These are phyloP conservation scores for Ephemerocybe angulata DNA, from an alignment of 768 basidiomycete genomes.

Conservation along the genomic window DNA sequence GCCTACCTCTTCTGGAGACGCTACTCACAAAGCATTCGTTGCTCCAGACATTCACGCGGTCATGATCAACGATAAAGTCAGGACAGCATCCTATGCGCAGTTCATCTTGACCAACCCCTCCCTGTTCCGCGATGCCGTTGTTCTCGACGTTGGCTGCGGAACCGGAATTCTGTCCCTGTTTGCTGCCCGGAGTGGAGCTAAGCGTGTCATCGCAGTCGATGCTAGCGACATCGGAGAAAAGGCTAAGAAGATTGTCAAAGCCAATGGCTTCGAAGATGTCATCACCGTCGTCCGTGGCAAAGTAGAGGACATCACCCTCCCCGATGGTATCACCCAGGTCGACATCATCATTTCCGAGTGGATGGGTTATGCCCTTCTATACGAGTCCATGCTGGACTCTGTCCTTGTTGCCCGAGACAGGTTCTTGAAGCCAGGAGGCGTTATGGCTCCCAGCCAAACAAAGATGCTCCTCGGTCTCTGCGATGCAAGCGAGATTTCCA, in stretches of 20 bases:
- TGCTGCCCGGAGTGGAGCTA: constrained; percentile 85
- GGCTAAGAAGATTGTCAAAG: constrained; percentile 72
- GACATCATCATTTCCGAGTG: constrained; percentile 97
- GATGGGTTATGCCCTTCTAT: constrained; percentile 93
- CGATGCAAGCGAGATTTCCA: constrained; percentile 68
- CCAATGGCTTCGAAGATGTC: constrained; percentile 65
- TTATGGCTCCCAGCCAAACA: constrained; percentile 91
- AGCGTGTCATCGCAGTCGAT: constrained; percentile 87
- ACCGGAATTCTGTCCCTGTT: constrained; percentile 91
- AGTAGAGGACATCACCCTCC: constrained; percentile 81
- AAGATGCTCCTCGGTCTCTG: constrained; percentile 82
- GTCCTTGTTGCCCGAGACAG: constrained; percentile 86
- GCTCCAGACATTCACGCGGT: constrained; percentile 86
- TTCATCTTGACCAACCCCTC: constrained; percentile 83
- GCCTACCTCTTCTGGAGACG: background rate
- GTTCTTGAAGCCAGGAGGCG: constrained; percentile 70
- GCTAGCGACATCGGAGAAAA: constrained; percentile 81
- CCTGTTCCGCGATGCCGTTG: constrained; percentile 79
- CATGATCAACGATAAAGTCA: constrained; percentile 94
- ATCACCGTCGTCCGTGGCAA: constrained; percentile 90
- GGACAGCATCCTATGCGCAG: constrained; percentile 88
- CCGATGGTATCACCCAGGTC: constrained; percentile 68
- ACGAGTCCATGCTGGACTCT: constrained; percentile 97
- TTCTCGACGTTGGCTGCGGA: constrained; percentile 95
- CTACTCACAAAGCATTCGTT: constrained; percentile 1